Conservation (phyloP, 2,329 filamentous ascomycete genomes). For the Cladosporium sp. region DNA sequence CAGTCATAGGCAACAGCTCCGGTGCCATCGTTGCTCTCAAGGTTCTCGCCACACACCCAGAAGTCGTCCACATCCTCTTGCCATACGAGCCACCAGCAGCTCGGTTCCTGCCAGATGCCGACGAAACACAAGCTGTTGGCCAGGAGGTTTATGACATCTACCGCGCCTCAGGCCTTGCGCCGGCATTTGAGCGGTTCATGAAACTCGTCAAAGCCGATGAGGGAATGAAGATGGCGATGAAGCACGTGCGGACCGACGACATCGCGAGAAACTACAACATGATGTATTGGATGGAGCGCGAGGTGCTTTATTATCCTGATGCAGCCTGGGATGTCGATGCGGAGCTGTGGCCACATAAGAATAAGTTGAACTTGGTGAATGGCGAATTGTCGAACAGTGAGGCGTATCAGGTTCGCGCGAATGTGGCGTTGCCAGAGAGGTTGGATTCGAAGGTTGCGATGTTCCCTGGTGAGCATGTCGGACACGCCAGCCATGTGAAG, state of each 20-base stretch:
- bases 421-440: conserved; percentile 9
- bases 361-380: conserved; percentile 14
- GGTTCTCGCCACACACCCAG: conserved; percentile 13
- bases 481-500: conserved; percentile 8
- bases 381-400: conserved; percentile 12
- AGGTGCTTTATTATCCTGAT: conserved; percentile 14
- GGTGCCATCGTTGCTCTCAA: conserved; percentile 13
- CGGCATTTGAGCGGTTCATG: conserved; percentile 15
- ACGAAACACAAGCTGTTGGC: conserved; percentile 5
- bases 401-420: conserved; percentile 16
- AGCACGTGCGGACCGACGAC: conserved; percentile 1
- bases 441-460: conserved; percentile 10
- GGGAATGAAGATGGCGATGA: not conserved
- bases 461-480: conserved; percentile 13
- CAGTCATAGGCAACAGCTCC: conserved; percentile 15
- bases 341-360: conserved; percentile 12
- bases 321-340: conserved; percentile 12
- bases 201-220: conserved; percentile 13
- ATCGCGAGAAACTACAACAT: conserved; percentile 8
- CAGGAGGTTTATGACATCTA: conserved; percentile 14
- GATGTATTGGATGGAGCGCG: conserved; percentile 16
- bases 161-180: conserved; percentile 11
- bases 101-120: conserved; percentile 14
- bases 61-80: conserved; percentile 12
- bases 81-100: conserved; percentile 17